A percentile compares a stretch with the other conserved stretches of the same genome.
phyloP scores from a whole-genome alignment of 495 filamentous ascomycete species.

The Neurospora sp. region DNA sequence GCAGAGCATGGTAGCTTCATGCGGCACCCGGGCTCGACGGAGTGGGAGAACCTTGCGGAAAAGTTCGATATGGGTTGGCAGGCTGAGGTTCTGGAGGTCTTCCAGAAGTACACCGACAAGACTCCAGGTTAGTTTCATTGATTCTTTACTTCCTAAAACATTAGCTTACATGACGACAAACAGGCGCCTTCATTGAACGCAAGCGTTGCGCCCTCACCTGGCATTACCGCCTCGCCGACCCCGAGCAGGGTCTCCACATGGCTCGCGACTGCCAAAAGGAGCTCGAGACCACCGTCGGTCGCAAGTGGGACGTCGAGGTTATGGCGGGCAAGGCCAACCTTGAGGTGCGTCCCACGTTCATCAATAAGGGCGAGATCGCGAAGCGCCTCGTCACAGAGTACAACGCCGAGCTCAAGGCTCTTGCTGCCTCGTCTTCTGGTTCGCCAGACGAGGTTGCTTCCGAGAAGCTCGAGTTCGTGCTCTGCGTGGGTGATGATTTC shows the following conservation, averaged over 20 bases:
- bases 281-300: slow-evolving; percentile 61
- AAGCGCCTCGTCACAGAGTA: slow-evolving; percentile 66
- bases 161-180: slow-evolving; percentile 15
- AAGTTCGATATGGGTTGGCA: slow-evolving; percentile 84
- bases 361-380: slow-evolving; percentile 93
- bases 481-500: slow-evolving; percentile 90
- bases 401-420: slow-evolving; percentile 27
- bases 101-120: slow-evolving; percentile 73
- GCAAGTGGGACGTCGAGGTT: slow-evolving; percentile 80
- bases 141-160: background rate
- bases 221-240: slow-evolving; percentile 90
- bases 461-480: slow-evolving; percentile 62
- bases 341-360: slow-evolving; percentile 88
- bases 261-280: slow-evolving; percentile 66
- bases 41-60: slow-evolving; percentile 82
- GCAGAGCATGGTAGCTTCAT: slow-evolving; percentile 97
- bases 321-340: slow-evolving; percentile 94
- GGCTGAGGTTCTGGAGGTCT: slow-evolving; percentile 64
- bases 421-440: slow-evolving; percentile 5
- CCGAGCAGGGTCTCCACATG: slow-evolving; percentile 66
- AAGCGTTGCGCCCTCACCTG: slow-evolving; percentile 90
- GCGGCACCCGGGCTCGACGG: slow-evolving; percentile 55
- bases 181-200: slow-evolving; percentile 79
- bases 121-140: slow-evolving; percentile 52
- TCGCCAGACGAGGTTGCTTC: background rate